Evolutionary conservation across 148 eudicot genomes (phyloP), one percentile per base, ranked within the genome.

Genomic region (Silene conica): DNA sequence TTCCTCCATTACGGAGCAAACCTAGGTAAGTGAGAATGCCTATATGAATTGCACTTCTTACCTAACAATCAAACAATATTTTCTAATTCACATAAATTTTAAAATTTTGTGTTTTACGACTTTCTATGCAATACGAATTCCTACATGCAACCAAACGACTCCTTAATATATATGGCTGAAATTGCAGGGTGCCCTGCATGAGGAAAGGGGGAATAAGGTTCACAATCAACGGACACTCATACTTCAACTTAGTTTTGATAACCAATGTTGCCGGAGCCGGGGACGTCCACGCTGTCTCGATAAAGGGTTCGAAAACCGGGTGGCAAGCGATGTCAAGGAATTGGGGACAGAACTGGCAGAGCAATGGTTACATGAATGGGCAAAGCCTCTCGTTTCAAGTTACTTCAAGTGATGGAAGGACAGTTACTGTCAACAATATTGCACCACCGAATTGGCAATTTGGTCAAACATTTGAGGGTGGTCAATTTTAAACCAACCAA

Each of bases 261-360:
- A 86, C 88, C 38, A 92, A 92, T 34, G 94, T 92, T 4, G 97
- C 80, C 9, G 94, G 94, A 3, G 94, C 92, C 13, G 97, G 97
- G 15, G 97, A 92, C 43, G 89, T 92, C 60, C 90, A 84, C 28
- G 56, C 90, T 0, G 97, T 91, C 41, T 88, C 90, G 66, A 83
- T 92, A 28, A 92, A 89, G 76, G 97, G 97, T 13, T 89, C 94
- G 1, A 88, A 31, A 22, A 82, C 88, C 4, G 94, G 92, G 23
- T 92, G 97, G 97, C 92, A 87, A 75, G 11, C 86, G 1, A 83
- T 91, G 97, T 89, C 93, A 12, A 79, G 97, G 10, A 91, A 91
- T 46, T 91, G 97, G 97, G 97, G 97, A 10, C 97, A 91, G 46
- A 91, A 91, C 34, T 91, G 97, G 97, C 97, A 91, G 50, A 89